Evolutionary conservation across 495 filamentous ascomycete genomes (phyloP).

Genomic region (Lepraria neglecta): DNA sequence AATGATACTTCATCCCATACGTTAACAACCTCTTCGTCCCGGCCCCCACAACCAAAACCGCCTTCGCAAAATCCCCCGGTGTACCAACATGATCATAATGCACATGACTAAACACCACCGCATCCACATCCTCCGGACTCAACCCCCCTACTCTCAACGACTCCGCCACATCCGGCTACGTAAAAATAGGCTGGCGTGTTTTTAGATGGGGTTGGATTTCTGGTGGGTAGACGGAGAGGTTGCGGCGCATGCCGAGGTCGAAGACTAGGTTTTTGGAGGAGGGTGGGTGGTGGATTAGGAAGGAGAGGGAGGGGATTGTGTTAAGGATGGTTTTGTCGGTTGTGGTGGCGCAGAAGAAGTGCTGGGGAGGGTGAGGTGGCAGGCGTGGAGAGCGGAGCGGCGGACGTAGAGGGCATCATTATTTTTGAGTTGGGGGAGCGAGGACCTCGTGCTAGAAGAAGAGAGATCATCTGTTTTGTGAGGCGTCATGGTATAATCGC

Average conservation of each 20-base stretch:
- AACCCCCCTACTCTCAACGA: background rate
- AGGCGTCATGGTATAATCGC: background rate
- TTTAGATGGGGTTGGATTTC: constrained; percentile 1
- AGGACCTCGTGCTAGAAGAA: background rate
- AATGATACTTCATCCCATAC: background rate
- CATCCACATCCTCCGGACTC: background rate
- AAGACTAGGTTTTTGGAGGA: constrained; percentile 1
- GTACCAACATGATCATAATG: constrained; percentile 9
- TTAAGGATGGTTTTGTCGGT: background rate
- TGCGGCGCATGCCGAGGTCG: constrained; percentile 6
- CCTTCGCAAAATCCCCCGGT: background rate
- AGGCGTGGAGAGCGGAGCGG: background rate
- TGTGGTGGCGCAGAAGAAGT: background rate
- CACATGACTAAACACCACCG: constrained; percentile 2
- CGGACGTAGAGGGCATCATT: background rate
- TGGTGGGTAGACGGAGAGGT: background rate
- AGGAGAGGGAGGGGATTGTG: constrained; percentile 3
- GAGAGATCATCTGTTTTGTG: background rate
- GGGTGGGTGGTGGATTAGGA: constrained; percentile 5
- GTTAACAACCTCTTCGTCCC: background rate
- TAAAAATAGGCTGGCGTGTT: constrained; percentile 4
- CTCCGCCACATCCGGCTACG: background rate
- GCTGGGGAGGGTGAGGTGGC: background rate
- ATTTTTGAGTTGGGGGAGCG: background rate
- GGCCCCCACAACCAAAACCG: background rate